Conservation (phyloP, 2,329 filamentous ascomycete genomes). For the Ophiostoma pallidulum region DNA sequence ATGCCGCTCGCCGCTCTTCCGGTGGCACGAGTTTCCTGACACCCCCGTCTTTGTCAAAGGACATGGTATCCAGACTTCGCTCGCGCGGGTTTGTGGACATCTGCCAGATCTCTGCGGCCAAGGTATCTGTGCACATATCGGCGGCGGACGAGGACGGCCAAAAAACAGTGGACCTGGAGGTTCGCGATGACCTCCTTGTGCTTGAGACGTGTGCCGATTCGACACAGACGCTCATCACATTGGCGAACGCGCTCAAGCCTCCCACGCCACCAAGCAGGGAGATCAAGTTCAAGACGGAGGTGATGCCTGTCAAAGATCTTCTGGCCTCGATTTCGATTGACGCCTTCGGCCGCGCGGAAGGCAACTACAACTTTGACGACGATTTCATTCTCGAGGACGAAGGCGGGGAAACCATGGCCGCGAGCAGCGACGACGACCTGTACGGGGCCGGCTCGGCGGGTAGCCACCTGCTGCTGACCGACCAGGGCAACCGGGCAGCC, state of each 20-base stretch:
- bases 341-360: constrained; percentile 57
- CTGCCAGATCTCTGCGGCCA: constrained; percentile 77
- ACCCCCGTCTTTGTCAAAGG: constrained; percentile 28
- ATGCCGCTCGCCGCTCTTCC: constrained; percentile 7
- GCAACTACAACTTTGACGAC: constrained; percentile 53
- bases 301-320: constrained; percentile 79
- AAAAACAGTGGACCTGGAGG: constrained; percentile 65
- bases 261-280: constrained; percentile 74
- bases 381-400: constrained; percentile 49
- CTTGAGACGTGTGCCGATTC: constrained; percentile 96
- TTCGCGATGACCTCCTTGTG: constrained; percentile 78
- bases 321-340: constrained; percentile 85
- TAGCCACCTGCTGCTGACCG: constrained; percentile 5
- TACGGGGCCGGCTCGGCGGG: constrained; percentile 14
- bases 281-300: constrained; percentile 76
- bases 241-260: constrained; percentile 71
- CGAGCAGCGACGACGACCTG: constrained; percentile 15
- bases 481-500: background rate
- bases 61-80: constrained; percentile 48
- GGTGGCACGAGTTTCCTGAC: constrained; percentile 16
- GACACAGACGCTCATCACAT: constrained; percentile 77
- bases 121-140: constrained; percentile 52
- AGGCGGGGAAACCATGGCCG: constrained; percentile 27
- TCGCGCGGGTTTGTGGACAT: constrained; percentile 74
- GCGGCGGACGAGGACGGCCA: constrained; percentile 42